A percentile compares a stretch with the other conserved stretches of the same genome.
phyloP scores from a whole-genome alignment of 2,329 filamentous ascomycete species.

The Fusarium newnesense region DNA sequence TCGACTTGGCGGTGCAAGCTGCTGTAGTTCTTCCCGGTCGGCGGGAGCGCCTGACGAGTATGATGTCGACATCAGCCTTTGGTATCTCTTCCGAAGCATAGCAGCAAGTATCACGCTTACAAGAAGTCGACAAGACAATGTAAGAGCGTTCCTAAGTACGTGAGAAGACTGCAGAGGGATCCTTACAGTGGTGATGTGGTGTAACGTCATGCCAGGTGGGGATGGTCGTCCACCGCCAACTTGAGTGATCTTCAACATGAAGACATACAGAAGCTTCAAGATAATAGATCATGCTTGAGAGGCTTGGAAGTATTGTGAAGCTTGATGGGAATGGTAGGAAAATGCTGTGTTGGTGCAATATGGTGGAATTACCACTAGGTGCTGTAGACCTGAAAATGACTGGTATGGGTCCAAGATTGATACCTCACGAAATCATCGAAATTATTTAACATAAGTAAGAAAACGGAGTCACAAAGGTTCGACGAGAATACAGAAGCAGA shows the following conservation, averaged over 20 bases:
- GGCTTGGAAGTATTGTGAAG: background rate
- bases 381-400: background rate
- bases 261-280: background rate
- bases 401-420: background rate
- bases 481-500: background rate
- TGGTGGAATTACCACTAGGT: background rate
- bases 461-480: background rate
- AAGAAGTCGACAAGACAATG: rapidly evolving
- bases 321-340: background rate
- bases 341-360: background rate
- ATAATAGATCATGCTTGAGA: rapidly evolving
- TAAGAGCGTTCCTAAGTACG: background rate
- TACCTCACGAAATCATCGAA: background rate
- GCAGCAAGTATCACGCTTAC: background rate
- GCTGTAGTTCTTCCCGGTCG: background rate
- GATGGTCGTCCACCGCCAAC: background rate
- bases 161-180: background rate
- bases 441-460: background rate
- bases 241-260: background rate
- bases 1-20: background rate
- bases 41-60: background rate
- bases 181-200: background rate
- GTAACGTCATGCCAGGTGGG: background rate
- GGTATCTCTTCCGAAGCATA: background rate
- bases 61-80: background rate